A percentile compares a stretch with the other conserved stretches of the same genome.
phyloP scores from a whole-genome alignment of 2,329 filamentous ascomycete species.

The Simplicillium sp. region DNA sequence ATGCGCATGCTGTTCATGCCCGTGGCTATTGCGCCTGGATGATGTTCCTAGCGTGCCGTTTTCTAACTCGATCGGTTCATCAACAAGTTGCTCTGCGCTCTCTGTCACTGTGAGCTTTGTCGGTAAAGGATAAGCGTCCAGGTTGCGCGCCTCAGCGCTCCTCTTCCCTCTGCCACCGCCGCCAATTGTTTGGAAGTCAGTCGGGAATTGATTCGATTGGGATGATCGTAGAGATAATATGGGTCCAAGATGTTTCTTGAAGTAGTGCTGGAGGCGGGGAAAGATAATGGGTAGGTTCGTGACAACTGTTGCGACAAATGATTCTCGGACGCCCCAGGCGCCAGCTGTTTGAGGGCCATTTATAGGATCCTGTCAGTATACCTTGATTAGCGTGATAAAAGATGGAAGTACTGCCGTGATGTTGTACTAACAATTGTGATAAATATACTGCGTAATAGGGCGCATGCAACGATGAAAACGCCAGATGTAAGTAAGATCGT shows the following conservation, averaged over 20 bases:
- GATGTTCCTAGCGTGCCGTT: too few species aligned
- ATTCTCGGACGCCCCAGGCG: constrained; percentile 13
- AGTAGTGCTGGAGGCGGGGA: constrained; percentile 14
- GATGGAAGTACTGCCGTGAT: too few species aligned
- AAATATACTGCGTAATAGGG: constrained; percentile 41
- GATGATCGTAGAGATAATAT: constrained; percentile 12
- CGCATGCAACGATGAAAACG: constrained; percentile 43
- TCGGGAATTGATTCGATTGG: constrained; percentile 1
- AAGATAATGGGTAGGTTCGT: constrained; percentile 25
- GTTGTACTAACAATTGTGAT: constrained; percentile 26
- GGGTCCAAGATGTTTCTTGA: constrained; percentile 12
- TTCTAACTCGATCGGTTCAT: background rate
- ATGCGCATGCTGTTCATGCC: too few species aligned
- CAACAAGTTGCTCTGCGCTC: constrained; percentile 4
- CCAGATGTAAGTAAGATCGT: constrained; percentile 46
- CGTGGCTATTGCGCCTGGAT: too few species aligned
- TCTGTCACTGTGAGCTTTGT: constrained; percentile 5
- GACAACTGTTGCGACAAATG: constrained; percentile 26
- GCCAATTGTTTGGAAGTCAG: constrained; percentile 3
- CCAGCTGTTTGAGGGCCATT: constrained; percentile 6
- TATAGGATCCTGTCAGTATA: constrained; percentile 5
- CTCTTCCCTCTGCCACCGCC: constrained; percentile 3
- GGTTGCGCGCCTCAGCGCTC: background rate
- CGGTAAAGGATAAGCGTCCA: constrained; percentile 3
- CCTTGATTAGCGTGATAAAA: too few species aligned